Base-by-base conservation (phyloP, 2,329 filamentous ascomycete genomes). In the Myriosclerotinia scirpicola region DNA sequence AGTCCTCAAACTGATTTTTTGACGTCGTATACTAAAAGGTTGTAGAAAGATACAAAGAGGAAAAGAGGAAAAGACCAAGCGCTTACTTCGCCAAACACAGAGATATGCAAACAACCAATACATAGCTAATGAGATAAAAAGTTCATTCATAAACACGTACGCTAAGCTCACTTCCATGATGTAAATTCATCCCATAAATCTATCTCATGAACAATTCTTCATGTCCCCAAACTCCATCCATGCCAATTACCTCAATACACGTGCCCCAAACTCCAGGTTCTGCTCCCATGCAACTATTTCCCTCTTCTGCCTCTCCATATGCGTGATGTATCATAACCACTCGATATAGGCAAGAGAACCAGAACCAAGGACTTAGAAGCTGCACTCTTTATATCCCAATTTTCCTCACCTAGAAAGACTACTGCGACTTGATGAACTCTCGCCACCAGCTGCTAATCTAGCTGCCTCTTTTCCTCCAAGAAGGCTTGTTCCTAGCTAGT, bases 401-500 rank as follows among this genome's bases (percentile, higher is more conserved):
- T 34, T 34, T 34, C 30, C 6, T 6, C 30, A 5, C 30, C 4
- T 34, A 34, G 5, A 34, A 34, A 6, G 30, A 34, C 30, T 6
- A 34, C 30, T 34, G 6, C 5, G 6, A 4, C 30, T 5, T 6
- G 30, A 34, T 34, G 30, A 34, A n/a, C 44, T 48, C n/a, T 17
- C 44, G 55, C 72, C 69, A 58, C 76, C 76, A 64, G 74, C 70
- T 61, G 74, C 68, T 30, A 73, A 73, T 78, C 81, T 86, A 61
- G 82, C 81, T 40, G 83, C 83, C 75, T 85, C 78, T 62, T 85
- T 81, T 87, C 78, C 86, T 85, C 87, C 87, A 89, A 54, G 74
- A 77, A 68, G 76, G 74, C 73, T 84, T 82, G 70, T 77, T 79
- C 69, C 83, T 80, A 64, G 80, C 78, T 67, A 88, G 79, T 67